Base-by-base conservation (phyloP, 345 rosid species). In the Bretschneidera sinensis region DNA sequence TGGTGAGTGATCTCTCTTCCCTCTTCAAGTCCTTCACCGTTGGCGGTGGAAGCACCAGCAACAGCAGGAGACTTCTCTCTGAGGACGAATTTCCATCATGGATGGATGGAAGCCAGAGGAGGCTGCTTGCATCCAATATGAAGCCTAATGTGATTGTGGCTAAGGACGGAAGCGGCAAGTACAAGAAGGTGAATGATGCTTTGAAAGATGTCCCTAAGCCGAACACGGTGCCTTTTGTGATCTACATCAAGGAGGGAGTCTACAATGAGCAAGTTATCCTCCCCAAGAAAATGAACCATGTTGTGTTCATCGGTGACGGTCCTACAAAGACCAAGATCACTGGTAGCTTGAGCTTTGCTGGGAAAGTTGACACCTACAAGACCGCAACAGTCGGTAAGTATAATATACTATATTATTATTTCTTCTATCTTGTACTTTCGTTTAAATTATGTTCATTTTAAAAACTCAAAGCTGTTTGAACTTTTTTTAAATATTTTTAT, bases 271-370 rank as follows among this genome's bases (percentile, higher is more conserved):
- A 63, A 28, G 82, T 89, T 18, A 10, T 16, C 0, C 49, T 89
- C 48, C 20, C 67, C 16, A 79, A 47, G 66, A 17, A 35, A 2
- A 63, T 69, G 83, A 24, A 57, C 0, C 25, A 78, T 23, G 65
- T 92, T 17, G 60, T 81, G 77, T 70, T 92, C 61, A 60, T 89
- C 31, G 97, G 98, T 0, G 98, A 92, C 15, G 98, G 94, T 16
- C 70, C 83, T 17, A 68, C 70, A 4, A 85, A 77, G 76, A 89
- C 94, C n/a, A 70, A 35, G 35, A 79, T 92, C 76, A 77, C 86
- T 24, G 91, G 94, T 10, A 67, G 25, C 52, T 68, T 62, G 47
- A 87, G 70, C 67, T 81, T 21, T 17, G 65, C 65, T 0, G 77
- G 76, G 39, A 92, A 91, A 4, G 63, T 67, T 62, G 65, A 60